Conservation (phyloP, 768 basidiomycete species). For the Cubamyces sp. region DNA sequence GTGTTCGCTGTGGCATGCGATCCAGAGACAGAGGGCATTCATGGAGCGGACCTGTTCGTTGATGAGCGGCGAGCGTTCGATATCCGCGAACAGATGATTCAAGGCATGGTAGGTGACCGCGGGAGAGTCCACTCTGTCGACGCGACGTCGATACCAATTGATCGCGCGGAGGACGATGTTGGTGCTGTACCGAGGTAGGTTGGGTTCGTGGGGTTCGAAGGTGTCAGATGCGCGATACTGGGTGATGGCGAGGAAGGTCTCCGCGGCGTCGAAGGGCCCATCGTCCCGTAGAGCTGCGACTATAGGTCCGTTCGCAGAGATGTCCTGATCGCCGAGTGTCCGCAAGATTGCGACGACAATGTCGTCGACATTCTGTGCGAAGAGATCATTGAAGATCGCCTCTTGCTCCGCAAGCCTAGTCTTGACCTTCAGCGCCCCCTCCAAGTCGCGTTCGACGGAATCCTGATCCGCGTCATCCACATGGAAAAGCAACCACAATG, state of each 20-base stretch:
- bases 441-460: conserved; percentile 36
- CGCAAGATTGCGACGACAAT: conserved; percentile 64
- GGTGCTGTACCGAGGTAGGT: conserved; percentile 62
- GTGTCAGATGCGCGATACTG: conserved; percentile 53
- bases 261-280: conserved; percentile 41
- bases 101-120: conserved; percentile 79
- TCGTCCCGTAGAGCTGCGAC: conserved; percentile 44
- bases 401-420: conserved; percentile 37
- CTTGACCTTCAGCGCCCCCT: conserved; percentile 40
- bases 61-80: conserved; percentile 71
- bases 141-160: conserved; percentile 56
- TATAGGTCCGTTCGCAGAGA: conserved; percentile 55
- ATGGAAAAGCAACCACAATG: conserved; percentile 47
- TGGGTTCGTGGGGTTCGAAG: conserved; percentile 62
- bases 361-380: conserved; percentile 53
- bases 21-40: conserved; percentile 74
- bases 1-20: conserved; percentile 59
- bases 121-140: conserved; percentile 46
- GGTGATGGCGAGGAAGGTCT: conserved; percentile 55
- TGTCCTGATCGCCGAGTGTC: conserved; percentile 70
- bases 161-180: conserved; percentile 56
- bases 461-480: conserved; percentile 17
- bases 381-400: conserved; percentile 39
- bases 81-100: conserved; percentile 68
- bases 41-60: conserved; percentile 82